Evolutionary conservation across 139 green algal genomes (phyloP).

Genomic region (Haematococcus lacustris): DNA sequence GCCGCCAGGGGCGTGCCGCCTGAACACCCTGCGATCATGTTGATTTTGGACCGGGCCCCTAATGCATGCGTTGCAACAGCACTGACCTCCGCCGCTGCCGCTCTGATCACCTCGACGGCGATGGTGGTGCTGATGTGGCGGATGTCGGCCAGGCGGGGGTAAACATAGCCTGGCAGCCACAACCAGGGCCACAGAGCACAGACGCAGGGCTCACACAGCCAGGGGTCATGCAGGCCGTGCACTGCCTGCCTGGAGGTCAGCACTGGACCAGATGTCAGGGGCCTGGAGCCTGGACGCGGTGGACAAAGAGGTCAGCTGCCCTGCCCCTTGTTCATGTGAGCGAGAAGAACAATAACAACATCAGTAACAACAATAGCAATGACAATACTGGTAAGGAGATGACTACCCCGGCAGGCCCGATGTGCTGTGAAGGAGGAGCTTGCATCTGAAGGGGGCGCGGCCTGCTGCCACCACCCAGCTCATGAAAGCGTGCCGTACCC

Average conservation of each 20-base stretch:
- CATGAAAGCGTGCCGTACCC: not conserved
- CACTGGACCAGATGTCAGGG: no score
- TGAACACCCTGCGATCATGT: not conserved
- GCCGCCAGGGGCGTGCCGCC: not conserved
- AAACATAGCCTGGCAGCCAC: slow-evolving; percentile 24
- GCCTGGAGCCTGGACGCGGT: no score
- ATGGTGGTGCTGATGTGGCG: slow-evolving; percentile 48
- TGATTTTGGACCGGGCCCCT: not conserved
- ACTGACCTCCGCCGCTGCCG: slow-evolving; percentile 38
- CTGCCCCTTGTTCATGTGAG: not conserved
- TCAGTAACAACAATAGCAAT: no score
- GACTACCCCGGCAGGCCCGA: no score
- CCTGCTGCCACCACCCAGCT: not conserved
- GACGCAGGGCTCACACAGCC: not conserved
- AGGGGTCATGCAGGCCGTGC: not conserved
- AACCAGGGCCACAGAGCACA: not conserved
- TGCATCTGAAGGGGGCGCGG: not conserved
- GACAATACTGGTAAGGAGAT: no score
- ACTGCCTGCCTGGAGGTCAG: not conserved
- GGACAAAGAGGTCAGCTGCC: no score
- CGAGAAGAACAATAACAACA: not conserved
- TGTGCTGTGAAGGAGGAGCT: no score
- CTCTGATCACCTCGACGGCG: slow-evolving; percentile 53
- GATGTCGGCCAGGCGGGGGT: slow-evolving; percentile 45
- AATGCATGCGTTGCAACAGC: not conserved